phyloP scores from a whole-genome alignment of 2,329 filamentous ascomycete genomes.

The Trichoderma simmonsii region DNA sequence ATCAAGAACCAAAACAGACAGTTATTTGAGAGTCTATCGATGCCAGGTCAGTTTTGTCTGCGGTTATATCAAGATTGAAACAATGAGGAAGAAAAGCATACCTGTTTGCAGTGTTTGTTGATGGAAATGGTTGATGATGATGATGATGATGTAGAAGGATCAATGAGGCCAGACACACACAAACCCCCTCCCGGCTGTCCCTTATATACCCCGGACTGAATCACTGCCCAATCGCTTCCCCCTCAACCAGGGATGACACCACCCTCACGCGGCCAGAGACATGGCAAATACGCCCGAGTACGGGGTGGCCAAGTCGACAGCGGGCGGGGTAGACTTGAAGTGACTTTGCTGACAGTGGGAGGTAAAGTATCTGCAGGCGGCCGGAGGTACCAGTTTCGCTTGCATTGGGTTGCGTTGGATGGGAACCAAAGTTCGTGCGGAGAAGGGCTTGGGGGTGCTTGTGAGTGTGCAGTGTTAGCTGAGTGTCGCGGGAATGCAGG shows the following conservation, averaged over 20 bases:
- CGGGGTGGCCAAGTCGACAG: not conserved
- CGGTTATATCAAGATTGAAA: not conserved
- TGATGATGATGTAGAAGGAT: not conserved
- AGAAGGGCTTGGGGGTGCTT: not conserved
- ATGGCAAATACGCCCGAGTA: slow-evolving; percentile 3
- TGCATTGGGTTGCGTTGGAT: not conserved
- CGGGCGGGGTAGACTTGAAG: not conserved
- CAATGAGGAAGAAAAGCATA: not conserved
- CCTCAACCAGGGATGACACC: slow-evolving; percentile 9
- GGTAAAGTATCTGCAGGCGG: not conserved
- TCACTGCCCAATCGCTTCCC: not conserved
- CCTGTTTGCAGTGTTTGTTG: not conserved
- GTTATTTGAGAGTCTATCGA: not conserved
- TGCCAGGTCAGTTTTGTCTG: not conserved
- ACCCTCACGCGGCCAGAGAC: slow-evolving; percentile 14
- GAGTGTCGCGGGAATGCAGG: not conserved
- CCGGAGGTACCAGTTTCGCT: not conserved
- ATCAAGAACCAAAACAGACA: not conserved
- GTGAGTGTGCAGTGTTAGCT: not conserved
- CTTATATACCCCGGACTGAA: slow-evolving; percentile 4
- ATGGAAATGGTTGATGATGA: not conserved
- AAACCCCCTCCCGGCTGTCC: not conserved
- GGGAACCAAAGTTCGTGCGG: not conserved
- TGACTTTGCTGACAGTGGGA: not conserved
- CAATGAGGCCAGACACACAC: not conserved